phyloP scores from a whole-genome alignment of 2,329 filamentous ascomycete genomes.

The Lanzia echinophila region DNA sequence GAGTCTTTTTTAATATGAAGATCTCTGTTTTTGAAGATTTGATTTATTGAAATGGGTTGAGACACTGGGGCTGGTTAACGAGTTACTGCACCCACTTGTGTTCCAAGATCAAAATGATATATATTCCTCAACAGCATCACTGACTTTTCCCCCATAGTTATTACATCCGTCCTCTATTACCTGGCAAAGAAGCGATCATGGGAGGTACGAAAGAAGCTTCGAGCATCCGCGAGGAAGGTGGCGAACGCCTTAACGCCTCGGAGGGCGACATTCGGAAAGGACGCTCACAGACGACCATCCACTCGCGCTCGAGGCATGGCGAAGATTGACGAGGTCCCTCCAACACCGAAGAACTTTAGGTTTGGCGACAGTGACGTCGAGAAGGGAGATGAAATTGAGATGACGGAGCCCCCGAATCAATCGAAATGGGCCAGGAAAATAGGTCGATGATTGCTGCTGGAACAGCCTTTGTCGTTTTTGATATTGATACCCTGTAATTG shows the following conservation, averaged over 20 bases:
- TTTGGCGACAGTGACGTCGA: conserved; percentile 40
- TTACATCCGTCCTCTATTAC: conserved; percentile 61
- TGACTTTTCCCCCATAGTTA: conserved; percentile 12
- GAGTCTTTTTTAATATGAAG: background rate
- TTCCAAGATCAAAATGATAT: conserved; percentile 6
- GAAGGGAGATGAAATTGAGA: conserved; percentile 41
- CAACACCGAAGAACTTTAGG: conserved; percentile 45
- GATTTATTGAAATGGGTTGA: too few relatives aligned
- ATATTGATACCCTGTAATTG: background rate
- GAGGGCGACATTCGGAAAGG: conserved; percentile 52
- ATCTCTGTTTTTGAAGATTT: background rate
- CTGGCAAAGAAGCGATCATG: conserved; percentile 80
- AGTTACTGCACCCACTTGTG: too few relatives aligned
- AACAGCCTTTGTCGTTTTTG: conserved; percentile 1
- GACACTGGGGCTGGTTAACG: too few relatives aligned
- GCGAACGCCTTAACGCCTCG: conserved; percentile 56
- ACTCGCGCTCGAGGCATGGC: conserved; percentile 39
- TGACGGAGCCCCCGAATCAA: conserved; percentile 27
- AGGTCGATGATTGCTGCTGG: conserved; percentile 2
- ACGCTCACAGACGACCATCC: conserved; percentile 39
- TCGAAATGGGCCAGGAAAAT: conserved; percentile 27
- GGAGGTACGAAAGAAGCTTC: conserved; percentile 67
- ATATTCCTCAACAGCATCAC: too few relatives aligned
- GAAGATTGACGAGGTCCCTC: conserved; percentile 49
- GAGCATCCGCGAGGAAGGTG: conserved; percentile 58